Percentiles rank a stretch among this genome's conserved stretches.
Conservation (phyloP, 2,329 filamentous ascomycete genomes). For the Ceratocystis cubensis region DNA sequence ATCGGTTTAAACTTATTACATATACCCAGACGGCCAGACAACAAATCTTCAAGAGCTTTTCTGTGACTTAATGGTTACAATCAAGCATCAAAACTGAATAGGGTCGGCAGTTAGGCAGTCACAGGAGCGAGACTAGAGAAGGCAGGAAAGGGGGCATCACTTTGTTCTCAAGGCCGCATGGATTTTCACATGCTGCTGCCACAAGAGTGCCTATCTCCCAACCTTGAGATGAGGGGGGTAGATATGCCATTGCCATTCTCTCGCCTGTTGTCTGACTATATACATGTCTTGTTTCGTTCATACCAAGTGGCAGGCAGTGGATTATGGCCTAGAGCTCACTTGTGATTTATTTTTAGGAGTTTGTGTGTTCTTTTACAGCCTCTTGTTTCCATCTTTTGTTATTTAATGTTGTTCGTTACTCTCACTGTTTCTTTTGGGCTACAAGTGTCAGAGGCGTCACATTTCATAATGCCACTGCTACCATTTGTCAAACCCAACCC, state of each 20-base stretch:
- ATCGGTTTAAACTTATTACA: slow-evolving; percentile 18
- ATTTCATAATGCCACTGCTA: background rate
- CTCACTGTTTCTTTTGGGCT: background rate
- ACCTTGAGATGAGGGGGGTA: background rate
- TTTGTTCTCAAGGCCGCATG: background rate
- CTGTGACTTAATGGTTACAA: background rate
- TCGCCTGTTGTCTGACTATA: background rate
- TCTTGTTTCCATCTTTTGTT: slow-evolving; percentile 18
- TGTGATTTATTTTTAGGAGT: slow-evolving; percentile 17
- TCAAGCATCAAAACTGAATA: background rate
- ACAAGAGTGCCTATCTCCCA: background rate
- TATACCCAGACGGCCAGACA: background rate
- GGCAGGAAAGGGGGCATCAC: background rate
- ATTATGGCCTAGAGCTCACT: slow-evolving; percentile 6
- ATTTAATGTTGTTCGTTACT: slow-evolving; percentile 16
- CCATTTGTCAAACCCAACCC: background rate
- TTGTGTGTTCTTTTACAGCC: slow-evolving; percentile 11
- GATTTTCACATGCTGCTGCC: background rate
- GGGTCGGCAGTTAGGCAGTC: background rate
- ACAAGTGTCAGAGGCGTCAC: slow-evolving; percentile 5
- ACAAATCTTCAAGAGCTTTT: background rate
- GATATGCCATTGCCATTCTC: background rate
- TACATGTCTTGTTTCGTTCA: slow-evolving; percentile 1
- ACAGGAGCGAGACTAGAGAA: background rate
- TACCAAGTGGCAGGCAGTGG: background rate